phyloP scores from a whole-genome alignment of 2,329 filamentous ascomycete species.

The Coniochaeta sp. region DNA sequence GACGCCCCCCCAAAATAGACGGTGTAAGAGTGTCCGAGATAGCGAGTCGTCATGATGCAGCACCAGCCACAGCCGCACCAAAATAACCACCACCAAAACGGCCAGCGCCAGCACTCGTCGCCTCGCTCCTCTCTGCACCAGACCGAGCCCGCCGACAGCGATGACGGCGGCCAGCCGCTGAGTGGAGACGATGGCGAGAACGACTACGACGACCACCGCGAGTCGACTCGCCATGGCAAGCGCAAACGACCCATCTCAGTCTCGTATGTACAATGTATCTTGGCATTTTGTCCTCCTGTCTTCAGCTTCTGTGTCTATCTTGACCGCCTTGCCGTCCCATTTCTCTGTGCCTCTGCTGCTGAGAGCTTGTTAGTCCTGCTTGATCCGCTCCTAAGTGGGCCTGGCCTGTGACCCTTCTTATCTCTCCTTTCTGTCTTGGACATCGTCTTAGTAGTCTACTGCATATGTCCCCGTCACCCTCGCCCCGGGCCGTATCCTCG shows the following conservation, averaged over 20 bases:
- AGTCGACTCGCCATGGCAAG: conserved; percentile 37
- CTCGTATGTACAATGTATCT: conserved; percentile 37
- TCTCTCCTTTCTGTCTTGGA: conserved; percentile 5
- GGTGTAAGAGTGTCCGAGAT: neutral
- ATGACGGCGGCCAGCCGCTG: conserved; percentile 33
- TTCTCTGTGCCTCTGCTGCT: neutral
- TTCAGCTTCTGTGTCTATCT: neutral
- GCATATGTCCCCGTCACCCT: neutral
- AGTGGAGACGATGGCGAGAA: conserved; percentile 35
- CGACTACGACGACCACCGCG: conserved; percentile 34
- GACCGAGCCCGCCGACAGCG: conserved; percentile 32
- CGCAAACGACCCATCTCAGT: conserved; percentile 54
- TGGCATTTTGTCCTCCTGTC: conserved; percentile 1
- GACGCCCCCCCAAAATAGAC: neutral
- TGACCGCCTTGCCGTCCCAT: conserved; percentile 4
- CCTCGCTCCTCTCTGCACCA: conserved; percentile 11
- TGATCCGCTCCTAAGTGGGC: conserved; percentile 1
- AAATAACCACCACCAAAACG: conserved; percentile 10
- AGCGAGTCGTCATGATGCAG: conserved; percentile 17
- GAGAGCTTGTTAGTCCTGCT: neutral
- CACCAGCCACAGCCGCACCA: conserved; percentile 2
- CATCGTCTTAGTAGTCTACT: conserved; percentile 1
- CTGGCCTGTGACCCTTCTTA: neutral
- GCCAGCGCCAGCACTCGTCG: conserved; percentile 8
- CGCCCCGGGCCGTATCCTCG: conserved; percentile 5